Conservation (phyloP, 2,329 filamentous ascomycete genomes). For the Aspergillus clavatus region DNA sequence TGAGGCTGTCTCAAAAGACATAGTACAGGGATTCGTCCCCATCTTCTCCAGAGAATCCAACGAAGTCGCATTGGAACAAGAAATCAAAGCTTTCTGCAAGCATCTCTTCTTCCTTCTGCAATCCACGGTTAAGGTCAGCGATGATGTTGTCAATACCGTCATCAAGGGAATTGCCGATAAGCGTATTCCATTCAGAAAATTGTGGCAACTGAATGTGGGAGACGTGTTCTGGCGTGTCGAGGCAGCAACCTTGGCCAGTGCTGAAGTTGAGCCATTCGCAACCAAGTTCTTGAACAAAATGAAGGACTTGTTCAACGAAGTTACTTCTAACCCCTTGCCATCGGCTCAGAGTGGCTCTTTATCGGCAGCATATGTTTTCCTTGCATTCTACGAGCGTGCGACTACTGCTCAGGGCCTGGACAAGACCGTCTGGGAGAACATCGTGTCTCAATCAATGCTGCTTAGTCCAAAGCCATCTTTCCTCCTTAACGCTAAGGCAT, state of each 20-base stretch:
- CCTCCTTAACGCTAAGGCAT: slow-evolving; percentile 76
- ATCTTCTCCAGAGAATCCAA: slow-evolving; percentile 81
- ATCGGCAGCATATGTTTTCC: slow-evolving; percentile 69
- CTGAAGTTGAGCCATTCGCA: slow-evolving; percentile 45
- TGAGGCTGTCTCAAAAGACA: slow-evolving; percentile 58
- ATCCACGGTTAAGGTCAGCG: slow-evolving; percentile 58
- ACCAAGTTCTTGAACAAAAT: slow-evolving; percentile 49
- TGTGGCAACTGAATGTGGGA: slow-evolving; percentile 74
- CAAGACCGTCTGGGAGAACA: slow-evolving; percentile 44
- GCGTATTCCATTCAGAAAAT: slow-evolving; percentile 66
- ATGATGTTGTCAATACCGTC: slow-evolving; percentile 64
- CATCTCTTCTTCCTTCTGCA: slow-evolving; percentile 60
- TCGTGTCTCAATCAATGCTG: slow-evolving; percentile 62
- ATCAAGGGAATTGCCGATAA: slow-evolving; percentile 83
- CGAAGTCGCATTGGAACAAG: slow-evolving; percentile 71
- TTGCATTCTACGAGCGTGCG: slow-evolving; percentile 56
- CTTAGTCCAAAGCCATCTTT: slow-evolving; percentile 81
- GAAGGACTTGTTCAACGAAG: slow-evolving; percentile 68
- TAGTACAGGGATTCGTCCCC: slow-evolving; percentile 61
- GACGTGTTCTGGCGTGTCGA: slow-evolving; percentile 61
- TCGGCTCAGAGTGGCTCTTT: slow-evolving; percentile 80
- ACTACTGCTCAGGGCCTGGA: slow-evolving; percentile 52
- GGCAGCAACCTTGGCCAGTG: slow-evolving; percentile 45
- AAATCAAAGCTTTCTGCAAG: slow-evolving; percentile 65
- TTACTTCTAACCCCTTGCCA: slow-evolving; percentile 68